phyloP scores from a whole-genome alignment of 1,284 basidiomycete genomes.

The Ceratobasidium sp. region DNA sequence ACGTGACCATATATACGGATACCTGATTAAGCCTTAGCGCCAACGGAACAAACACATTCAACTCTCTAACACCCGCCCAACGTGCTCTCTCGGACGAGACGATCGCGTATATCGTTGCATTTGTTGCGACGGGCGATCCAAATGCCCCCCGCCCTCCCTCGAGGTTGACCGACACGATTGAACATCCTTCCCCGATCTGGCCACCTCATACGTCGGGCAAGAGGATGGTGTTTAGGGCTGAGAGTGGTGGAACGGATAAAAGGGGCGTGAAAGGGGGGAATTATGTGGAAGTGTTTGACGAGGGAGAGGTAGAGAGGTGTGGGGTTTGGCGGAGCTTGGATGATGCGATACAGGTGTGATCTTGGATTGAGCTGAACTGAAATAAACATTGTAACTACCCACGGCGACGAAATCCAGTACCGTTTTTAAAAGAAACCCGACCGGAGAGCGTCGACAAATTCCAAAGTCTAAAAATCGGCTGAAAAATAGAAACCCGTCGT shows the following conservation, averaged over 20 bases:
- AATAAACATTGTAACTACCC: too few species aligned
- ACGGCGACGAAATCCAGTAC: too few species aligned
- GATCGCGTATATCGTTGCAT: conserved; percentile 26
- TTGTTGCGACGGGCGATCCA: conserved; percentile 29
- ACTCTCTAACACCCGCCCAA: conserved; percentile 27
- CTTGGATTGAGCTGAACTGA: too few species aligned
- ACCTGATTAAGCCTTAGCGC: neutral
- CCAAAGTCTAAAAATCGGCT: too few species aligned
- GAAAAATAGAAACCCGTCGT: too few species aligned
- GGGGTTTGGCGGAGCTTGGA: conserved; percentile 12
- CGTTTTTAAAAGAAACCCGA: too few species aligned
- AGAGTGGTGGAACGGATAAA: conserved; percentile 15
- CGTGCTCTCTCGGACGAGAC: conserved; percentile 31
- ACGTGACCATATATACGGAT: neutral
- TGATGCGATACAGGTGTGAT: conserved; percentile 9
- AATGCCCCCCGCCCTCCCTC: conserved; percentile 3
- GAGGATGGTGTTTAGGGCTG: conserved; percentile 31
- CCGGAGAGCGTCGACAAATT: too few species aligned
- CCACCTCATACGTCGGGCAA: conserved; percentile 17
- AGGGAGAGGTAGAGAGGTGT: conserved; percentile 17
- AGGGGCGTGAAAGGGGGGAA: conserved; percentile 27
- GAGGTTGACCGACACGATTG: neutral
- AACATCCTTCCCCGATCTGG: conserved; percentile 6
- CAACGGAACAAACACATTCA: conserved; percentile 31
- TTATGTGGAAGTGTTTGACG: conserved; percentile 23